phyloP scores from a whole-genome alignment of 2,329 filamentous ascomycete species.

The Chaetoscypha palmicola region DNA sequence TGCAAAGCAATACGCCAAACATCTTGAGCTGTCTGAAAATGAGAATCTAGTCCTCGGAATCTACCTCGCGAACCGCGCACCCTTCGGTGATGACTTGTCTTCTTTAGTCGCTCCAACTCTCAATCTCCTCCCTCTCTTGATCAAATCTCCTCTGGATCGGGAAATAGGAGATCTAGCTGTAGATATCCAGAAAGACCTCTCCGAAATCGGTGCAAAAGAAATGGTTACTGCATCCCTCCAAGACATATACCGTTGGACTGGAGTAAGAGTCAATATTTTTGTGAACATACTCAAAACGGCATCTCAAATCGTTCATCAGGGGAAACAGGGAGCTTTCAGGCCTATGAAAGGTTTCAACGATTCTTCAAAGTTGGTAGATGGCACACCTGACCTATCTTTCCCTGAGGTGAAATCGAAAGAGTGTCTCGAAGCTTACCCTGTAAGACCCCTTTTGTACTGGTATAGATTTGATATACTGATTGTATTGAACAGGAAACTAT shows the following conservation, averaged over 20 bases:
- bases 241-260: slow-evolving; percentile 71
- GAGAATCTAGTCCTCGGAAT: slow-evolving; percentile 61
- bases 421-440: background rate
- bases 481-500: slow-evolving; percentile 21
- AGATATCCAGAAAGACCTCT: slow-evolving; percentile 61
- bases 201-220: slow-evolving; percentile 47
- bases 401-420: too few relatives aligned
- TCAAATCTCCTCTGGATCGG: slow-evolving; percentile 34
- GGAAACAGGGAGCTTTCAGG: slow-evolving; percentile 10
- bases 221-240: slow-evolving; percentile 56
- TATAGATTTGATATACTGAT: slow-evolving; percentile 5
- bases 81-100: slow-evolving; percentile 42
- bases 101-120: slow-evolving; percentile 60
- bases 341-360: slow-evolving; percentile 9
- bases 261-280: slow-evolving; percentile 61
- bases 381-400: slow-evolving; percentile 4
- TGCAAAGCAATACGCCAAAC: slow-evolving; percentile 37
- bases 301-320: background rate
- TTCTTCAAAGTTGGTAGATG: slow-evolving; percentile 11
- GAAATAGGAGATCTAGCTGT: slow-evolving; percentile 45
- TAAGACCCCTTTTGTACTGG: background rate
- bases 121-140: slow-evolving; percentile 66
- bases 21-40: slow-evolving; percentile 8
- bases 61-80: slow-evolving; percentile 72
- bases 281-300: slow-evolving; percentile 65